Evolutionary conservation across 1,139 yeast species (phyloP), one percentile per base, ranked within the genome.

Genomic region (Candida tetrigidarum): DNA sequence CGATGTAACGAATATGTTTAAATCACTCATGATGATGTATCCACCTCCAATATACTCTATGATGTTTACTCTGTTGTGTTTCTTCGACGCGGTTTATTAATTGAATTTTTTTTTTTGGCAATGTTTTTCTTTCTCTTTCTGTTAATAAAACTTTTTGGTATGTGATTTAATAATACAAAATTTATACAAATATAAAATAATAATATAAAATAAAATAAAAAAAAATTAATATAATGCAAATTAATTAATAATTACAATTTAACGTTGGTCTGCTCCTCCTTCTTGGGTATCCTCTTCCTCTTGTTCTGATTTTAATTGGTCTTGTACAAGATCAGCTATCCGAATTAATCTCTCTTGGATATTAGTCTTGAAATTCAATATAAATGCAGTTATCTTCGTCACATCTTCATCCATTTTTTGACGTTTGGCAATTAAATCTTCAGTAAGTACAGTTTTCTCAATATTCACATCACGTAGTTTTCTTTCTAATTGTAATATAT

Each of bases 301-400:
- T 38, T 37, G 32, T 39, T 45, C 32, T 15, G 41, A 36, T 39
- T 43, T 45, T 19, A 46, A 39, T 41, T 46, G 54, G n/a, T 50
- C 40, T 20, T 50, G 57, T 23, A 55, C 57, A 11, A 74, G 59
- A 43, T 66, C 73, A 51, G 81, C 87, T 45, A 82, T 69, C 43
- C 75, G 80, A 55, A 81, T 83, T 37, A 84, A 65, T 33, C 80
- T 72, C 26, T 76, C 74, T 58, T 86, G 92, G 39, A 86, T 74
- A 46, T 77, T 79, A 46, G 83, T 65, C 65, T 87, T 88, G 65
- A 87, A 84, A 41, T 73, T 77, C 44, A 86, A 79, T 32, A 83
- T 78, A 44, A 67, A 71, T 46, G 83, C 82, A 45, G 87, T 78
- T 56, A 84, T 74, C 48, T 74, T 72, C 49, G 77, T 79, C 29